Base-by-base conservation (phyloP, 2,329 filamentous ascomycete genomes). In the Fusarium sublunatum region DNA sequence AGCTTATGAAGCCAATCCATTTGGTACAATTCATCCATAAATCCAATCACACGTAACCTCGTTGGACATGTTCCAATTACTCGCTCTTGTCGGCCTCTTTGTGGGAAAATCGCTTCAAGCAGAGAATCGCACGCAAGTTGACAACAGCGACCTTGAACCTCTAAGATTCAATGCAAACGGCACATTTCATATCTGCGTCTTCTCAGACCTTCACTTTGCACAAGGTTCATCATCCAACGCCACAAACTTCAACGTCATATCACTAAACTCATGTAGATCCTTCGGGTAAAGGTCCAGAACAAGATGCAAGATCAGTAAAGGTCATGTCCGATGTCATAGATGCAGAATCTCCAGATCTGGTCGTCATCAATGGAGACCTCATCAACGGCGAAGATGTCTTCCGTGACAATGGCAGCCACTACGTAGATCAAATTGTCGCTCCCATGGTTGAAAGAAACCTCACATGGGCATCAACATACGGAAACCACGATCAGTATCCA, bases 351-450 rank as follows among this genome's bases (percentile, higher is more conserved):
- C 82, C 85, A 0, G 79, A 86, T 29, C 77, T 91, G 0, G 87
- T 88, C 1, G 83, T 91, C 2, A 71, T 91, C 7, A 91, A 91
- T 53, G 89, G 89, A 10, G 89, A 91, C 65, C 76, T 91, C 1
- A 86, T 90, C 39, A 88, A 88, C 0, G 88, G 88, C 29, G 87
- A 91, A 57, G 29, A 31, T 10, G 10, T 11, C 7, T 31, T 11
- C 29, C 7, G 10, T 2, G 7, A 81, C 1, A 88, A 88, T 56
- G 69, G 67, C 49, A 85, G 83, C 0, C 65, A 74, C 4, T 86
- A 88, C 46, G 55, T 90, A 6, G 83, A 89, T 63, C 73, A 81
- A 60, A 80, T 88, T 3, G 83, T 88, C 1, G 74, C 69, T 2
- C 86, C 86, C 0, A 75, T 91, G 3, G 77, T 88, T 2, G 66